Evolutionary conservation across 2,329 filamentous ascomycete species (phyloP).

Genomic region (Colletotrichum cuscutae): DNA sequence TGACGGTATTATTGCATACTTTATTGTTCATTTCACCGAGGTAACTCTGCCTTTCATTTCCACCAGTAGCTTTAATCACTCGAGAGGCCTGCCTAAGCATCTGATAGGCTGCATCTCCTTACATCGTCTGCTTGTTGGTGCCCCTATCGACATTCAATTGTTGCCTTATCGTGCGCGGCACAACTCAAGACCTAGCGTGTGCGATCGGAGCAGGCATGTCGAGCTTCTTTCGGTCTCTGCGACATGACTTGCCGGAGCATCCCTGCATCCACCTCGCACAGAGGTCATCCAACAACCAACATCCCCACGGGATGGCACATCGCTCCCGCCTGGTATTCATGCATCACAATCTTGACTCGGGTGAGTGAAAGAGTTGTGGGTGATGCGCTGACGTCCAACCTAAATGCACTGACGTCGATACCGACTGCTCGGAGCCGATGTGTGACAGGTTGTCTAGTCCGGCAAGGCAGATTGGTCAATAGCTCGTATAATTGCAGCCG

Average conservation of each 20-base stretch:
- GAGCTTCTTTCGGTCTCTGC: not conserved
- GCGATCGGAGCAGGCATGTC: slow-evolving; percentile 17
- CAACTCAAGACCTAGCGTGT: slow-evolving; percentile 7
- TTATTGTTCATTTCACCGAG: not conserved
- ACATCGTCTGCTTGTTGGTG: no score
- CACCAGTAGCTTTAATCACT: not conserved
- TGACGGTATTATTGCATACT: no score
- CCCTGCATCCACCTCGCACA: slow-evolving; percentile 11
- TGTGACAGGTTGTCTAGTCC: not conserved
- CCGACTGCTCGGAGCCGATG: not conserved
- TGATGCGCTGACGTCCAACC: not conserved
- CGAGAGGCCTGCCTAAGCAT: not conserved
- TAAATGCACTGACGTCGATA: not conserved
- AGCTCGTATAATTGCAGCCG: not conserved
- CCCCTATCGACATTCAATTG: not conserved
- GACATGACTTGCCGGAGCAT: slow-evolving; percentile 21
- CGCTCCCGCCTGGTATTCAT: slow-evolving; percentile 6
- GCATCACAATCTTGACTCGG: not conserved
- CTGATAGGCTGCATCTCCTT: not conserved
- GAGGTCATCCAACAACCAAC: not conserved
- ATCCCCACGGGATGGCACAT: not conserved
- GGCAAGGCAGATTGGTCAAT: slow-evolving; percentile 7
- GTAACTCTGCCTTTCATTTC: not conserved
- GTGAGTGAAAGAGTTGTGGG: not conserved
- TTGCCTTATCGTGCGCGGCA: not conserved